Percentiles rank a stretch among this genome's conserved stretches.
Conservation (phyloP, 306 rosid genomes). For the Prunus kanzakura region DNA sequence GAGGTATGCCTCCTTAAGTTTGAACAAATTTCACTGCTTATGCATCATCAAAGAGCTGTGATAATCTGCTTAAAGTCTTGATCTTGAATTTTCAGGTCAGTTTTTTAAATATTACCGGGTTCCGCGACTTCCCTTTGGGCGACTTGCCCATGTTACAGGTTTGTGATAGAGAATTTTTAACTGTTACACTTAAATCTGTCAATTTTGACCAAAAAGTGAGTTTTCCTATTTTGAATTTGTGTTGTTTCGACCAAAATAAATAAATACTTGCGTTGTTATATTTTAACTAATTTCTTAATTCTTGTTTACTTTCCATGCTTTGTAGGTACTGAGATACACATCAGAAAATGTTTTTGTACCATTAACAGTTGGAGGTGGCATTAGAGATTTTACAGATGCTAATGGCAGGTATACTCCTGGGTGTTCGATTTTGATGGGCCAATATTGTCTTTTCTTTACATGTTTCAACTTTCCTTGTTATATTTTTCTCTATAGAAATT, state of each 20-base stretch:
- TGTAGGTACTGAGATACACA: slow-evolving; percentile 74
- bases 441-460: slow-evolving; percentile 15
- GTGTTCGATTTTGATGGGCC: neutral
- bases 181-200: neutral
- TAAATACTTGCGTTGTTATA: no score
- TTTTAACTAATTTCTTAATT: neutral
- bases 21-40: slow-evolving; percentile 16
- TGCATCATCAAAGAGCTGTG: neutral
- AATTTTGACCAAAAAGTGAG: neutral
- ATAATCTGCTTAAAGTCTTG: slow-evolving; percentile 20
- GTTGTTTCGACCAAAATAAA: no score
- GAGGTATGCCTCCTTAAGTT: slow-evolving; percentile 56
- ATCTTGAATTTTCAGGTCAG: slow-evolving; percentile 59
- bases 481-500: neutral
- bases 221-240: neutral
- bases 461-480: neutral
- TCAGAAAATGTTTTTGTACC: slow-evolving; percentile 98
- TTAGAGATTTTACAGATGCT: slow-evolving; percentile 90
- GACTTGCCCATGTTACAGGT: slow-evolving; percentile 99
- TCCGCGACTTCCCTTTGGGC: slow-evolving; percentile 95
- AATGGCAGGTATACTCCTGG: slow-evolving; percentile 67
- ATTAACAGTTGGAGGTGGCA: slow-evolving; percentile 96
- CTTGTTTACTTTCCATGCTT: slow-evolving; percentile 20
- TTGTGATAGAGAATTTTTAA: slow-evolving; percentile 14
- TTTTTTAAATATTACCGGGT: slow-evolving; percentile 90